phyloP scores from a whole-genome alignment of 805 yeast species.

The Sungouiozyma ichnusensis region DNA sequence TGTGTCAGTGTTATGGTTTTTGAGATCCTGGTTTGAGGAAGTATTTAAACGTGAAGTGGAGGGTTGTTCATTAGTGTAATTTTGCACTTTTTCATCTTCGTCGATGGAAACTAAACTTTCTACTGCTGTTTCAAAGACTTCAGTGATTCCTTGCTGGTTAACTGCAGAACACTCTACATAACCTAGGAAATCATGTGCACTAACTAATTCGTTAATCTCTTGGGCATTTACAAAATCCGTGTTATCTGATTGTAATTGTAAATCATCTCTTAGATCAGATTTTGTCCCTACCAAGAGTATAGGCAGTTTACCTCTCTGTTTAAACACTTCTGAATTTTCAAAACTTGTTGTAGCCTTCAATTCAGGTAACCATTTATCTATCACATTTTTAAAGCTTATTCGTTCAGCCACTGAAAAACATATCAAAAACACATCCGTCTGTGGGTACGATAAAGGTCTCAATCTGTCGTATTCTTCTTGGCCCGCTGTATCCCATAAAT shows the following conservation, averaged over 20 bases:
- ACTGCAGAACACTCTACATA: conserved; percentile 88
- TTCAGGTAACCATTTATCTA: conserved; percentile 79
- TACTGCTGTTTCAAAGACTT: conserved; percentile 76
- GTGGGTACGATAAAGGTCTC: conserved; percentile 85
- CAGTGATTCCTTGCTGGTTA: conserved; percentile 76
- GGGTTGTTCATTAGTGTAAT: background rate
- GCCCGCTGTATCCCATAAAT: conserved; percentile 95
- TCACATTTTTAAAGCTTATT: conserved; percentile 68
- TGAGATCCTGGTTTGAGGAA: too few species aligned
- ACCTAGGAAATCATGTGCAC: conserved; percentile 59
- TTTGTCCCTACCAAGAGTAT: conserved; percentile 82
- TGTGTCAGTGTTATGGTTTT: too few species aligned
- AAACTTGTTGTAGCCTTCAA: conserved; percentile 72
- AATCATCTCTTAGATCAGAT: conserved; percentile 69
- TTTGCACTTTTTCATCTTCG: conserved; percentile 22
- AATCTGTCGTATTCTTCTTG: conserved; percentile 86
- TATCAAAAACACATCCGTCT: conserved; percentile 76
- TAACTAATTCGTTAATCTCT: conserved; percentile 59
- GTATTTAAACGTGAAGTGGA: too few species aligned
- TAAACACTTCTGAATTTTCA: conserved; percentile 25
- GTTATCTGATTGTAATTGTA: conserved; percentile 46
- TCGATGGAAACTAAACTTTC: conserved; percentile 41
- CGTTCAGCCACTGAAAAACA: conserved; percentile 83
- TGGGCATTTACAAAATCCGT: conserved; percentile 48
- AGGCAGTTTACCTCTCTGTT: conserved; percentile 24